Evolutionary conservation across 2,329 filamentous ascomycete genomes (phyloP), one percentile per base, ranked within the genome.

Genomic region (Ramularia collo-cygni): DNA sequence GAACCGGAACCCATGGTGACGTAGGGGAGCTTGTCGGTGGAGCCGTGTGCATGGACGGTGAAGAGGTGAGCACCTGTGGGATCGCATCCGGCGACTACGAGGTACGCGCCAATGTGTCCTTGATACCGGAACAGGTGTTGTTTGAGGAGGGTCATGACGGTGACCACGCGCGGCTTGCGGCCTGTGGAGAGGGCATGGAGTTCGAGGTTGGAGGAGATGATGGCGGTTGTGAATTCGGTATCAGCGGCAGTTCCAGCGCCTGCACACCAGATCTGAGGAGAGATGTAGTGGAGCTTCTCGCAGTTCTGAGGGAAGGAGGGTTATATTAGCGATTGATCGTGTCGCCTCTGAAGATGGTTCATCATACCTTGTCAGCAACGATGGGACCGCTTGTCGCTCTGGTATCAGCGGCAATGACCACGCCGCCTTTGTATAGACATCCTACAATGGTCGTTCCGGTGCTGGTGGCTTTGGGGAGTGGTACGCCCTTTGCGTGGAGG

Each of bases 91-190:
- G 92, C 92, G 43, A 98, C 86, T 53, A 98, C 92, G 43, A 98
- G 82, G 68, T 98, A 98, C 50, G 92, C 92, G 55, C 93, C 92
- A 55, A 98, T 95, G 71, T 98, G 78, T 55, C 92, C 92, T 67
- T 98, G 92, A 75, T 98, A 86, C 57, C 85, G 82, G 83, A 98
- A 98, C 48, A 98, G 85, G 67, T 98, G 92, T 71, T 98, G 92
- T 76, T 98, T 98, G 52, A 98, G 82, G 74, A 98, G 83, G 37
- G 92, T 98, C 92, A 98, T 98, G 75, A 89, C 94, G 48, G 92
- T 98, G 54, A 95, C 89, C 55, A 98, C 93, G 63, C 92, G 88
- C 45, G 92, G 90, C 68, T 92, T 88, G 65, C 92, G 90, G 66
- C 90, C 90, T 19, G 92, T 96, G 41, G 88, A 95, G 58, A 98